Conservation (phyloP, 148 eudicot species). For the Dysphania ambrosioides region DNA sequence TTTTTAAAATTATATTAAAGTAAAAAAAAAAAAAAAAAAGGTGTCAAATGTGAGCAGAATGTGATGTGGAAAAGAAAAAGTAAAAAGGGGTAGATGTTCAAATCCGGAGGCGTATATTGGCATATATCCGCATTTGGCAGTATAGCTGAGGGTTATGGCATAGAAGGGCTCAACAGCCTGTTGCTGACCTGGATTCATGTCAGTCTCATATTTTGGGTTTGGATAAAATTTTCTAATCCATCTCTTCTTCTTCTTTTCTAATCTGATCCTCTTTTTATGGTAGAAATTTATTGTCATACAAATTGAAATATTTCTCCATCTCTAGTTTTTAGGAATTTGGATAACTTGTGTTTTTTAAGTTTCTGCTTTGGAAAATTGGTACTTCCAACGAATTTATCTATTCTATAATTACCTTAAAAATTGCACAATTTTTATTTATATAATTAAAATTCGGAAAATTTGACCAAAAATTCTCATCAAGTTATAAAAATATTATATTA, state of each 20-base stretch:
- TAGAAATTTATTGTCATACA: neutral
- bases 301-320: too few species aligned
- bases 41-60: slow-evolving; percentile 7
- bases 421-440: too few species aligned
- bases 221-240: neutral
- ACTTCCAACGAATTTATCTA: too few species aligned
- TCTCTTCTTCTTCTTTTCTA: neutral
- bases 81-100: neutral
- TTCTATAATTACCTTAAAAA: too few species aligned
- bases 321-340: neutral
- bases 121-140: too few species aligned
- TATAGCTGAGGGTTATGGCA: neutral
- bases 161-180: slow-evolving; percentile 13
- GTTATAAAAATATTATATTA: too few species aligned
- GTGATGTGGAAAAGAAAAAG: slow-evolving; percentile 8
- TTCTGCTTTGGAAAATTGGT: too few species aligned
- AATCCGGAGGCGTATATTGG: slow-evolving; percentile 12
- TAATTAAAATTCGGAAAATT: too few species aligned
- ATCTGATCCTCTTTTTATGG: neutral
- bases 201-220: slow-evolving; percentile 4
- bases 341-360: too few species aligned
- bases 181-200: slow-evolving; percentile 30
- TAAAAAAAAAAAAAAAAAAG: neutral
- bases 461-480: too few species aligned
- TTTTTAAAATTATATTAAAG: neutral